Base-by-base conservation (phyloP, 208 protist species). In the Acanthamoeba healyi region DNA sequence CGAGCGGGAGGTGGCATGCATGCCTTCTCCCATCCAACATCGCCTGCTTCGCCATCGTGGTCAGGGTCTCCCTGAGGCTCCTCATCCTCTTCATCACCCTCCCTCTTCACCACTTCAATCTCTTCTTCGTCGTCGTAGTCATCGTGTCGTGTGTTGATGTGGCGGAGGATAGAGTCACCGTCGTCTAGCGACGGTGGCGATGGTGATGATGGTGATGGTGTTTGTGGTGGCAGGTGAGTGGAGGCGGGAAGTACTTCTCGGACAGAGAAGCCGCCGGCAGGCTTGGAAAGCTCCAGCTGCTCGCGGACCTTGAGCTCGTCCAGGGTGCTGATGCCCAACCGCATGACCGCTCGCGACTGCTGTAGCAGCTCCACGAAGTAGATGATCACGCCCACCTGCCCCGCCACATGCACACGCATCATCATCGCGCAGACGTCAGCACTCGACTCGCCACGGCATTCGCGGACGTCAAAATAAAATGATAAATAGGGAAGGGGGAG, bases 11-110 rank as follows among this genome's bases (percentile, higher is more conserved):
- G 26, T 29, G 61, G 61, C 61, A 67, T 29, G 61, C 61, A 36
- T 81, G 70, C 70, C 70, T 81, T 81, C n/a, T n/a, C n/a, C 70
- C 70, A 81, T 81, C 70, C 70, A 29, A 81, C 70, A 44, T 49
- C 70, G 40, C 7, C 70, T 46, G 34, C 70, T 38, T 81, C 70
- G 70, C 70, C 79, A 32, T 63, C 77, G 22, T 54, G 46, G 22
- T 86, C 77, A 34, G 29, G 14, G 29, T 19, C 72, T 46, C 19
- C 72, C 26, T 61, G 24, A 4, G 24, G 46, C 14, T 14, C 42
- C 32, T 61, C 79, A 1, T 58, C 29, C 26, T 61, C 79, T 32
- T 56, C 44, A 29, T 88, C n/a, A n/a, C n/a, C n/a, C n/a, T n/a
- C n/a, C n/a, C n/a, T n/a, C n/a, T n/a, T n/a, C n/a, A n/a, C n/a